Evolutionary conservation across 139 green algal species (phyloP), one percentile per base, ranked within the genome.

Genomic region (Coccomyxa sp.): DNA sequence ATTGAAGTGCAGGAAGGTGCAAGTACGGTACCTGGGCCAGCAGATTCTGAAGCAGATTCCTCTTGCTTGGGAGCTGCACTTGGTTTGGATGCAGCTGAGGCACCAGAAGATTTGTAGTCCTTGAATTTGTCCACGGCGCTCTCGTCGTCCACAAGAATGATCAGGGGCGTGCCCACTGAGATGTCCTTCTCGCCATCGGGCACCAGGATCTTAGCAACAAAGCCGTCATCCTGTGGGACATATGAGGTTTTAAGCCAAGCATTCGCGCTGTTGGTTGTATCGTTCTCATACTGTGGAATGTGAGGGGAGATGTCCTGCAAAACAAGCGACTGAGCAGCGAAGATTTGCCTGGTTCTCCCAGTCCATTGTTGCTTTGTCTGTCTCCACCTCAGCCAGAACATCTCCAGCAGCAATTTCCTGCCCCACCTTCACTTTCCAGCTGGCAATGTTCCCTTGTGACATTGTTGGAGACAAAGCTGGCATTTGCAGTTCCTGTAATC

Each of bases 381-480:
- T 99, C 85, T 99, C 96, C 0, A 99, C 91, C 18, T 98, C 95
- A 13, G 92, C 93, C 31, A 99, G 88, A 21, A 98, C 86, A 74
- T 95, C 90, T 3, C 96, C 96, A 12, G 93, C 81, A 27, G 83
- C 82, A 0, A 98, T 85, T 74, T 88, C 86, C 77, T 95, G 90
- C 4, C 95, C 95, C 59, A 91, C 90, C 27, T 88, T 94, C 13
- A 96, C 90, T 57, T 93, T 87, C 71, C 93, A 96, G 67, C 79
- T 85, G 0, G 88, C 84, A 0, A 96, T 79, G 88, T 94, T 96
- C 76, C 95, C 95, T 79, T 93, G 83, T 4, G 87, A 83, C 95
- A 98, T 98, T 0, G 95, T 98, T n/a, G 95, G 95, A 11, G 94
- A 97, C 13, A 98, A 86, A 3, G 94, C 91, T 13, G 95, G 95